Evolutionary conservation across 805 yeast species (phyloP).

Genomic region (Wickerhamiella dianesei): DNA sequence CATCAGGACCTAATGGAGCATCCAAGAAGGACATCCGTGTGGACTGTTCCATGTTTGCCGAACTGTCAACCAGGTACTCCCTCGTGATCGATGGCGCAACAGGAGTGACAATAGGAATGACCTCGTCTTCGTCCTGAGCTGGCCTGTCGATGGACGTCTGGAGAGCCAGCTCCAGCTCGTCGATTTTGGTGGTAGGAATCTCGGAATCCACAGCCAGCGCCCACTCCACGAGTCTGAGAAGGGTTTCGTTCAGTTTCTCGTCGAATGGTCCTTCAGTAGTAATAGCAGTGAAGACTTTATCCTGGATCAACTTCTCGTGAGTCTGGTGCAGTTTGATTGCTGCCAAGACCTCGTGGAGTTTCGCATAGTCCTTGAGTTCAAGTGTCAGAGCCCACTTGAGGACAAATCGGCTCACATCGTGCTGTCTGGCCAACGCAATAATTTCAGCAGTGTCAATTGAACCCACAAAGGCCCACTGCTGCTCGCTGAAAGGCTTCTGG

Average conservation of each 20-base stretch:
- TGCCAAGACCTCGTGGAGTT: constrained; percentile 12
- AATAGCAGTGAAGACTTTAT: constrained; percentile 2
- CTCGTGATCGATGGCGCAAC: background rate
- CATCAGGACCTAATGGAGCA: constrained; percentile 8
- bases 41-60: constrained; percentile 14
- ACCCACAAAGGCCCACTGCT: constrained; percentile 7
- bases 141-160: constrained; percentile 42
- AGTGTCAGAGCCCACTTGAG: constrained; percentile 33
- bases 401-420: constrained; percentile 31
- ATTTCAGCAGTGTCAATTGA: constrained; percentile 15
- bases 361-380: constrained; percentile 9
- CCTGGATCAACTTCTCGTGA: background rate
- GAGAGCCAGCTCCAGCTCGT: constrained; percentile 47
- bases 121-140: constrained; percentile 5
- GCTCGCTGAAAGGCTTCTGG: constrained; percentile 12
- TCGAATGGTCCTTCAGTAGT: constrained; percentile 7
- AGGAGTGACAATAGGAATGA: background rate
- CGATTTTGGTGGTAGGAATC: constrained; percentile 21
- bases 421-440: constrained; percentile 17
- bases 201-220: constrained; percentile 1
- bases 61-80: constrained; percentile 9
- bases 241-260: constrained; percentile 5
- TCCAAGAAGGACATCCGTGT: constrained; percentile 12
- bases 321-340: background rate
- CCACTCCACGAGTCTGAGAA: constrained; percentile 11